These are phyloP conservation scores for Raphidocelis subcapitata DNA, from an alignment of 139 green algal genomes.

Conservation along the genomic window DNA sequence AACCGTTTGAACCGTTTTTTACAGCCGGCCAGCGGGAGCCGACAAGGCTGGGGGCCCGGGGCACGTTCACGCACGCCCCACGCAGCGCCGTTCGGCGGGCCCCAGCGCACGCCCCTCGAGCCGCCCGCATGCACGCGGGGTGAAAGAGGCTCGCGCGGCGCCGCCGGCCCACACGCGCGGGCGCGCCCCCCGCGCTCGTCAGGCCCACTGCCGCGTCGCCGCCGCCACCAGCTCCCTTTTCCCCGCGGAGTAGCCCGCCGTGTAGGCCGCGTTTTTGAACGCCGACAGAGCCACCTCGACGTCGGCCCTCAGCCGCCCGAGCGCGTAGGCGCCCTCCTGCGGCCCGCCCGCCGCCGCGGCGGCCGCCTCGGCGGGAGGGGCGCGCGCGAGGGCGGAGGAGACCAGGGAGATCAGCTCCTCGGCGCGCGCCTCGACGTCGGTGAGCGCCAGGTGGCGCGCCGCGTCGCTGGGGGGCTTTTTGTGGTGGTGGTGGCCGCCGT, in stretches of 20 bases:
- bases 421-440: slow-evolving; percentile 18
- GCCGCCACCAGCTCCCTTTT: slow-evolving; percentile 54
- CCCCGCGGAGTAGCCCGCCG: slow-evolving; percentile 54
- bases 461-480: slow-evolving; percentile 5
- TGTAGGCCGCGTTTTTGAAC: slow-evolving; percentile 69
- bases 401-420: slow-evolving; percentile 34
- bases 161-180: no score
- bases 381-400: background rate
- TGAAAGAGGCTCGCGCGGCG: no score
- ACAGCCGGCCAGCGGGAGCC: no score
- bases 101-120: no score
- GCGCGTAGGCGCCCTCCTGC: slow-evolving; percentile 30
- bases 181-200: background rate
- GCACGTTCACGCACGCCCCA: no score
- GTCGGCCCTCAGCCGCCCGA: slow-evolving; percentile 53
- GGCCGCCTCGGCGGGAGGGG: background rate
- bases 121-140: no score
- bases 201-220: slow-evolving; percentile 36
- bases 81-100: no score
- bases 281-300: slow-evolving; percentile 59
- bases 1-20: no score
- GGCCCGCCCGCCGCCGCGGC: slow-evolving; percentile 1
- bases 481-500: no score
- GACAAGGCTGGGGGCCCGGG: no score
- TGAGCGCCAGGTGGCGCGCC: slow-evolving; percentile 27